Base-by-base conservation (phyloP, 768 basidiomycete species). In the Glaciozyma antarctica region DNA sequence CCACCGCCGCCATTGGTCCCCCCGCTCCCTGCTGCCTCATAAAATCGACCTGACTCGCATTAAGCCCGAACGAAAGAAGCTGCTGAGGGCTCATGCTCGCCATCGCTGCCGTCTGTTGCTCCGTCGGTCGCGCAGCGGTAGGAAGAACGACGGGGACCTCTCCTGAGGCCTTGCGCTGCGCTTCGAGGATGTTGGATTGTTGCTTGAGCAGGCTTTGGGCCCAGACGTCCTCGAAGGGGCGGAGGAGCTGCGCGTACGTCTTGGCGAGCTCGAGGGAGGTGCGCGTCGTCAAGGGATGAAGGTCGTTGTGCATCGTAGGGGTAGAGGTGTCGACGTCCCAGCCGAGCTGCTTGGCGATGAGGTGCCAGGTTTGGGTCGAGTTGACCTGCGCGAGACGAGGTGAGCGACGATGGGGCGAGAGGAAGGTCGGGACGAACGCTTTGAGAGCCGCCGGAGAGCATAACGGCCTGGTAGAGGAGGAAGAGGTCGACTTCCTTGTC, bases 171-270 rank as follows among this genome's bases (percentile, higher is more conserved):
- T 41, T 41, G 38, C 38, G 38, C 13, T 48, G n/a, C 12, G 58
- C 41, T 26, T 70, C 63, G 45, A 70, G 28, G 26, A 67, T 57
- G 24, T 32, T 1, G 48, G 63, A 55, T 38, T 63, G 66, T 44
- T 67, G 69, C 58, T 30, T 58, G 19, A 57, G 21, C 21, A 67
- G 44, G 28, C 45, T 53, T 51, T 64, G 67, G 28, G 58, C 38
- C 69, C 69, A 71, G 0, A 69, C 64, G 28, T 73, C 72, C 58
- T 73, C 72, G 60, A 71, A 73, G 21, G 72, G 70, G 19, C 58
- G 54, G 34, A 73, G 59, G 32, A 70, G 60, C 19, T 65, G 62
- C 13, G 62, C 43, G 60, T 71, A 71, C 28, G 60, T 53, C 28
- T 53, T 60, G 24, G 70, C 68, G 47, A 73, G 66, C 57, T 71